Evolutionary conservation across 108 stramenopile genomes (phyloP), one percentile per base, ranked within the genome.

Genomic region (Nitzschia palea): DNA sequence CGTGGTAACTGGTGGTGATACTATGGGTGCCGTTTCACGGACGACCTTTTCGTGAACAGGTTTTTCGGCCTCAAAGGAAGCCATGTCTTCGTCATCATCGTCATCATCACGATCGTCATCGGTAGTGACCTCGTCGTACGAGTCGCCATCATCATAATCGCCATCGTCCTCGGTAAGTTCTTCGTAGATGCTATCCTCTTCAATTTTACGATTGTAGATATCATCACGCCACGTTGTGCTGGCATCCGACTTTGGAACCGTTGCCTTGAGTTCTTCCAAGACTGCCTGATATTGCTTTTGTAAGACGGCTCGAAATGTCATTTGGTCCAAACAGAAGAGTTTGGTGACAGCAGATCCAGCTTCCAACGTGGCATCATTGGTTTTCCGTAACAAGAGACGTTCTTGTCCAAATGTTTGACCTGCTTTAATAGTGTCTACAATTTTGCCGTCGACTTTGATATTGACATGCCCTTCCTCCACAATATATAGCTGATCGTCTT

Each of bases 341-440:
- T 74, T 74, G 3, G 59, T 52, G 0, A n/a, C 20, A 28, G 44
- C 27, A 10, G 30, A 18, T 18, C 23, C 40, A 79, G 62, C 86
- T 73, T 27, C n/a, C 45, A 86, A 77, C 30, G 88, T 87, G 28
- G 95, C 92, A 20, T 91, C 88, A 35, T 93, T 76, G 0, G 91
- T 85, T 35, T 71, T 67, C 59, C 88, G 87, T 76, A 94, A 92
- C 74, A 96, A 74, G 25, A 96, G 74, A 2, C 92, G 90, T 14
- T 94, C 73, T 71, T 96, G 93, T 51, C 95, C 95, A 61, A 96
- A 91, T 27, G 79, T 68, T 23, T 70, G 62, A 2, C 86, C 87
- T 29, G 70, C 56, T 1, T 43, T 22, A 17, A 76, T 69, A 17
- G 45, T 47, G 2, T 66, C 26, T 14, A 84, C 89, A 40, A 6